A percentile compares a stretch with the other conserved stretches of the same genome.
phyloP scores from a whole-genome alignment of 176 grass and related monocot genomes.

The Zizania latifolia region DNA sequence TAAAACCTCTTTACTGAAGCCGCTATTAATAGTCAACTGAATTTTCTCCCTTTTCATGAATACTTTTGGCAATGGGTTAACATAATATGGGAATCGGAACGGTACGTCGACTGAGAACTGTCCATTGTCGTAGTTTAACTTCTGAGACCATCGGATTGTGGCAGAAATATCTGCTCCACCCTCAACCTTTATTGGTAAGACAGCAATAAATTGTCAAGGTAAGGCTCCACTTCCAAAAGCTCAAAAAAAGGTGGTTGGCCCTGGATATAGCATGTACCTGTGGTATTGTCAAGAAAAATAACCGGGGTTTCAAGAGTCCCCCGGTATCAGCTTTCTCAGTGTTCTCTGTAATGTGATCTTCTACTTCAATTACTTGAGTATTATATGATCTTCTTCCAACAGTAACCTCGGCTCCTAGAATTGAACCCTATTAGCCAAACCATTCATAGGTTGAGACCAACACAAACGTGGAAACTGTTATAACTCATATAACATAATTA shows the following conservation, averaged over 20 bases:
- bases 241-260: neutral
- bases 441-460: constrained; percentile 73
- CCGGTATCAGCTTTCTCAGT: constrained; percentile 35
- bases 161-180: constrained; percentile 77
- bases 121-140: constrained; percentile 65
- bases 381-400: constrained; percentile 58
- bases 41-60: constrained; percentile 92
- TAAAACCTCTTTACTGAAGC: constrained; percentile 75
- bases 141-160: constrained; percentile 87
- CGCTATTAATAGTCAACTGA: constrained; percentile 72
- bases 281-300: constrained; percentile 69
- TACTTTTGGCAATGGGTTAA: constrained; percentile 73
- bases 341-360: constrained; percentile 39
- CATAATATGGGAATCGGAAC: constrained; percentile 76
- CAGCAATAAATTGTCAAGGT: constrained; percentile 7
- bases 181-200: constrained; percentile 51
- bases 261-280: constrained; percentile 46
- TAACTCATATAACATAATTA: constrained; percentile 5
- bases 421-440: constrained; percentile 99
- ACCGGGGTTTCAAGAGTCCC: constrained; percentile 58
- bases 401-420: constrained; percentile 95
- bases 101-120: constrained; percentile 69
- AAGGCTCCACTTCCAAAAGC: neutral
- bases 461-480: constrained; percentile 12
- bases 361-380: constrained; percentile 61